Base-by-base conservation (phyloP, 768 basidiomycete genomes). In the Tricholoma sp. region DNA sequence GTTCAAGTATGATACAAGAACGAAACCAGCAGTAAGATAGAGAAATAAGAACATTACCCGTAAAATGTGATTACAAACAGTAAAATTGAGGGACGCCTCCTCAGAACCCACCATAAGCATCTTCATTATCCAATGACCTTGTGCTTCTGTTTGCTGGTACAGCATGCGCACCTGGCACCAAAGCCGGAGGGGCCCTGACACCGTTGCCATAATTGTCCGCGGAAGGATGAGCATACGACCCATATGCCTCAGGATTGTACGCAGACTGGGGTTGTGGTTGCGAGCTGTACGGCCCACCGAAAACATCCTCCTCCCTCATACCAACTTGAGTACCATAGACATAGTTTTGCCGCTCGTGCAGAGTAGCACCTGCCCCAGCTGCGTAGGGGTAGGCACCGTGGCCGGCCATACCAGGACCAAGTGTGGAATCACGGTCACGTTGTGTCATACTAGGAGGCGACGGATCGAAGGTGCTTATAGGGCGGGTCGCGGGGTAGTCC, bases 201-300 rank as follows among this genome's bases (percentile, higher is more conserved):
- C 62, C 53, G 13, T 54, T 68, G 44, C 69, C 70, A 57, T 72
- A 63, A 52, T 71, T 61, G 24, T 65, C 73, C 56, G 75, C 57
- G 20, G 65, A 59, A 8, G 69, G 64, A 56, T 75, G 75, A 6
- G 71, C 73, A 53, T 76, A 77, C 17, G 72, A 73, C 2, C 74
- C 74, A 61, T 78, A 80, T 0, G 73, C 74, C 53, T 80, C 76
- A 15, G 73, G 64, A 53, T 78, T 74, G 61, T 76, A 78, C 13
- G 69, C 57, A 3, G 57, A 61, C 59, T 77, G 75, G 6, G 59
- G 57, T 52, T 73, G 71, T 6, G 78, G 76, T 52, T 79, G 67
- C 2, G 74, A 68, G 61, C 74, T 74, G 62, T 76, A 79, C 7
- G 71, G 68, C 29, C 74, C 75, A 18, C 65, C 66, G 54, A 69